Base-by-base conservation (phyloP, 2,329 filamentous ascomycete species). In the Curvularia sp. region DNA sequence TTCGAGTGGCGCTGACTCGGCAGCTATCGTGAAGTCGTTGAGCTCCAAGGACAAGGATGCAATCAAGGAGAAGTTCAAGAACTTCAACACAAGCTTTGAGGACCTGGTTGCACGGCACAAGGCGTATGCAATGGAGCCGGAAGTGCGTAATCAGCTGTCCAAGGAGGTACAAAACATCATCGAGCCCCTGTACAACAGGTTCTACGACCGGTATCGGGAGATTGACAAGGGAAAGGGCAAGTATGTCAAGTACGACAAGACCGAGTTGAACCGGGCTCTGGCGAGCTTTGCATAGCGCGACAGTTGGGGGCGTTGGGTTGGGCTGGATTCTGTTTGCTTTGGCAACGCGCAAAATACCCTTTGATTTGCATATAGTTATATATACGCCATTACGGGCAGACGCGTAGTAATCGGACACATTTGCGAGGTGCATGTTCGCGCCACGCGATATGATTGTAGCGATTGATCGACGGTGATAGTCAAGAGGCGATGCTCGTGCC, bases 211-310 rank as follows among this genome's bases (percentile, higher is more conserved):
- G 27, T 99, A 99, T 75, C 93, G 97, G 75, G 95, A 98, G 79
- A 88, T 98, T 64, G 94, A 98, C 79, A 97, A 97, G 81, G 95
- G 95, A 59, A 96, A 93, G 80, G 94, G 94, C 67, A 99, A 99
- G 79, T 96, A 98, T 78, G 93, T 96, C 76, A 97, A 96, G 81
- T 98, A 97, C 76, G 93, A 97, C 80, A 97, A 97, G 82, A 83
- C 83, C 39, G 86, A 87, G 47, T 89, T 99, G 70, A 87, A 90
- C 46, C 86, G 86, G 21, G 79, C 84, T 59, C 74, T 89, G 70
- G 80, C 82, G 23, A 75, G 79, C 49, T 74, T 84, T 66, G 75
- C 72, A 48, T 79, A 66, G 69, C 49, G 59, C 38, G 54, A 36
- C 63, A 38, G 52, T 27, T 60, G 41, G 25, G 69, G 19, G 65